Percentiles rank a stretch among this genome's conserved stretches.
These are phyloP conservation scores for Xylariales sp. DNA, from an alignment of 2,329 filamentous ascomycete species.

Conservation along the genomic window DNA sequence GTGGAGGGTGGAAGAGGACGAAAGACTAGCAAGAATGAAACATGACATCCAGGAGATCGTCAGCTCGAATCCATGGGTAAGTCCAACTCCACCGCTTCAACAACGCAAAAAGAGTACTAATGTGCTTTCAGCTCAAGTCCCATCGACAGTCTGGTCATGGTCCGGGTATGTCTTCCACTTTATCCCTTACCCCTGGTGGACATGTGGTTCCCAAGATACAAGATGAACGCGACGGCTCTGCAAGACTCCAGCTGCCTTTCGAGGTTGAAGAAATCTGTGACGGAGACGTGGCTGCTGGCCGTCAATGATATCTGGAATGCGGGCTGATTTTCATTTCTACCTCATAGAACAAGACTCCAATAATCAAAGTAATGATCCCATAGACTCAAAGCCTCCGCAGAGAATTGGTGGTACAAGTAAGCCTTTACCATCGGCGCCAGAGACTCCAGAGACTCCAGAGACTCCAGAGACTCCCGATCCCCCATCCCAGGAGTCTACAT, in stretches of 20 bases:
- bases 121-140: slow-evolving; percentile 18
- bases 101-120: too few relatives aligned
- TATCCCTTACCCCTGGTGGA: slow-evolving; percentile 12
- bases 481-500: slow-evolving; percentile 24
- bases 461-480: slow-evolving; percentile 19
- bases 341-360: slow-evolving; percentile 25
- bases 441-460: slow-evolving; percentile 19
- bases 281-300: slow-evolving; percentile 6
- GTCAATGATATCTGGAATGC: slow-evolving; percentile 13
- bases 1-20: slow-evolving; percentile 58
- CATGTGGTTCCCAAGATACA: too few relatives aligned
- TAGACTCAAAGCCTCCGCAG: slow-evolving; percentile 17
- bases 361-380: slow-evolving; percentile 25
- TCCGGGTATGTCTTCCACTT: slow-evolving; percentile 23
- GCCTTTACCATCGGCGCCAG: slow-evolving; percentile 21
- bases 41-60: slow-evolving; percentile 43
- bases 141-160: slow-evolving; percentile 19
- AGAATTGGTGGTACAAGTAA: slow-evolving; percentile 20
- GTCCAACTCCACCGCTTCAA: too few relatives aligned
- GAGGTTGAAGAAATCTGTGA: slow-evolving; percentile 25
- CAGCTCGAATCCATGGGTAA: slow-evolving; percentile 36
- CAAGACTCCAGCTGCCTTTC: slow-evolving; percentile 21
- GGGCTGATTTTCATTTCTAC: slow-evolving; percentile 25
- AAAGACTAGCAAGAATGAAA: slow-evolving; percentile 37
- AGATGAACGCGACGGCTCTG: slow-evolving; percentile 19